Evolutionary conservation across 2,329 filamentous ascomycete genomes (phyloP).

Genomic region (Microsporum canis): DNA sequence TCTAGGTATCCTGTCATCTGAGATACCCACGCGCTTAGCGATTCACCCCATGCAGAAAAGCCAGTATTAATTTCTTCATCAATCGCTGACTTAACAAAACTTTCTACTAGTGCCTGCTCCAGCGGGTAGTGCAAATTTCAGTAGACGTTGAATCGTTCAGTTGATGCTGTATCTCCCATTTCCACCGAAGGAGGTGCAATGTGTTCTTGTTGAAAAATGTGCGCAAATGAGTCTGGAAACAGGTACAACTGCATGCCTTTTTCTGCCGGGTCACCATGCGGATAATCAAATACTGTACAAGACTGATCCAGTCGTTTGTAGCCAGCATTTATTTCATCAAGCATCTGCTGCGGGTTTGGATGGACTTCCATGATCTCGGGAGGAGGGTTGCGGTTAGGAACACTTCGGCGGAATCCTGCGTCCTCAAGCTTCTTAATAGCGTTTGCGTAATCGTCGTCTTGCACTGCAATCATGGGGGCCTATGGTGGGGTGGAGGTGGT

Average conservation of each 20-base stretch:
- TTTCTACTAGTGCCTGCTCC: slow-evolving; percentile 16
- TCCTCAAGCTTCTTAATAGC: slow-evolving; percentile 17
- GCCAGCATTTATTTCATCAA: slow-evolving; percentile 19
- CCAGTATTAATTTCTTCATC: slow-evolving; percentile 16
- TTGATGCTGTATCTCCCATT: no score
- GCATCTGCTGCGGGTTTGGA: slow-evolving; percentile 8
- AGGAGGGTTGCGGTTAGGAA: slow-evolving; percentile 16
- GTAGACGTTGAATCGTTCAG: slow-evolving; percentile 9
- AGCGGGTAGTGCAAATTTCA: slow-evolving; percentile 16
- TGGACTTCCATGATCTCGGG: slow-evolving; percentile 7
- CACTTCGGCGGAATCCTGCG: slow-evolving; percentile 16
- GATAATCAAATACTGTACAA: slow-evolving; percentile 19
- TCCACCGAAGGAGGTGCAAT: not conserved
- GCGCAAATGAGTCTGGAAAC: slow-evolving; percentile 15
- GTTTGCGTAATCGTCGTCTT: slow-evolving; percentile 16
- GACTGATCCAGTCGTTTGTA: slow-evolving; percentile 17
- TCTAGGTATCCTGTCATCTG: slow-evolving; percentile 21
- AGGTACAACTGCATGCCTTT: not conserved
- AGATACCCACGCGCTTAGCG: slow-evolving; percentile 18
- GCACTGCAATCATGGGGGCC: slow-evolving; percentile 17
- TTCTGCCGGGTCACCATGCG: not conserved
- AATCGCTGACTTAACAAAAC: slow-evolving; percentile 20
- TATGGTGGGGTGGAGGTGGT: slow-evolving; percentile 6
- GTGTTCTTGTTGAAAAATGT: slow-evolving; percentile 4
- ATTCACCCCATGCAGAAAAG: slow-evolving; percentile 17